phyloP scores from a whole-genome alignment of 73 alveolate species.

The Paramecium caudatum region DNA sequence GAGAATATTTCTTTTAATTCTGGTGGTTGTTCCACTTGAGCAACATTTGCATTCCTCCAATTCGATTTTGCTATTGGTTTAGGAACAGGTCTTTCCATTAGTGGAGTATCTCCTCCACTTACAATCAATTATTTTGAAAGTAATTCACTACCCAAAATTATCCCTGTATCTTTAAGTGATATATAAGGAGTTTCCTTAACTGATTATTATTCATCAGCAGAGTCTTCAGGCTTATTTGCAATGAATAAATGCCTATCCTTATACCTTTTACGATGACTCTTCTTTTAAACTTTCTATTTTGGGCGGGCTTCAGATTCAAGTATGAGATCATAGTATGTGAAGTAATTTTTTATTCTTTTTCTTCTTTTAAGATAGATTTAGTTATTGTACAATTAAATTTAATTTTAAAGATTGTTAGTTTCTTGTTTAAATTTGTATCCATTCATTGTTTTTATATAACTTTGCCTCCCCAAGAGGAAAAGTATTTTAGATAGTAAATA shows the following conservation, averaged over 20 bases:
- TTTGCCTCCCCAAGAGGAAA: neutral
- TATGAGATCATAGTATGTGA: neutral
- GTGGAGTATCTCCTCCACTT: constrained; percentile 25
- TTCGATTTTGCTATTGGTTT: neutral
- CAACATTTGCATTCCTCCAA: constrained; percentile 2
- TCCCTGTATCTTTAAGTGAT: neutral
- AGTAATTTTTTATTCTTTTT: neutral
- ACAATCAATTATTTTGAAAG: neutral
- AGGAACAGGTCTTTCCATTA: neutral
- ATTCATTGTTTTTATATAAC: constrained; percentile 38
- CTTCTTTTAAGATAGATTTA: neutral
- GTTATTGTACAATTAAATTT: constrained; percentile 2
- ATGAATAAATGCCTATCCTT: constrained; percentile 32
- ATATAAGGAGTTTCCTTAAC: neutral
- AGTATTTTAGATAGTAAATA: constrained; percentile 36
- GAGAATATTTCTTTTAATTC: constrained; percentile 30
- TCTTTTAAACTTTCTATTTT: neutral
- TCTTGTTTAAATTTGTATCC: constrained; percentile 50
- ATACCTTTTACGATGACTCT: constrained; percentile 39
- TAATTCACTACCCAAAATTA: neutral
- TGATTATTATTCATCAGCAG: neutral
- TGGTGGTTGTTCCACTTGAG: constrained; percentile 21
- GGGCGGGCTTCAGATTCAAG: neutral
- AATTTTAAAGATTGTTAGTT: neutral
- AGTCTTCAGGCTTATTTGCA: neutral